phyloP scores from a whole-genome alignment of 495 filamentous ascomycete genomes.

The Talaromyces liani region DNA sequence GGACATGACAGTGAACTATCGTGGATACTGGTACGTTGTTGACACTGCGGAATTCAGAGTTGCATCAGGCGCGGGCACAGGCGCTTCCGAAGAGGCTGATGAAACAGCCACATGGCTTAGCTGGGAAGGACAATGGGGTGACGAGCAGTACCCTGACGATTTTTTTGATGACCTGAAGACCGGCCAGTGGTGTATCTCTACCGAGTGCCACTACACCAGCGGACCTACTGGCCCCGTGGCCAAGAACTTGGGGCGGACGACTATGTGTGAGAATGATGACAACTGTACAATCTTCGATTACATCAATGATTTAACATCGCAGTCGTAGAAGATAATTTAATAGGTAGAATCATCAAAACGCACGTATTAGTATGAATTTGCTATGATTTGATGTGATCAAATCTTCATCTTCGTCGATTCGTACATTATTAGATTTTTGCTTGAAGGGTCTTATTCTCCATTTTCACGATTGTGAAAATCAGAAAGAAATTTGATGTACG shows the following conservation, averaged over 20 bases:
- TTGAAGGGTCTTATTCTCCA: no score
- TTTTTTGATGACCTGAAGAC: background rate
- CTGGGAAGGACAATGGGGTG: background rate
- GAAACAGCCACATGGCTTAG: background rate
- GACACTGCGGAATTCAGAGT: background rate
- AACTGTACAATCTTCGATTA: background rate
- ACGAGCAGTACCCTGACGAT: background rate
- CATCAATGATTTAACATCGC: background rate
- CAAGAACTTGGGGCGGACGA: background rate
- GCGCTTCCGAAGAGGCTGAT: background rate
- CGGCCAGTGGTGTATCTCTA: background rate
- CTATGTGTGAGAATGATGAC: background rate
- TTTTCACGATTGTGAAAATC: no score
- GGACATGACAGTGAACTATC: conserved; percentile 1
- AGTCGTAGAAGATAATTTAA: background rate
- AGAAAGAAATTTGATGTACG: no score
- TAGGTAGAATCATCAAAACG: background rate
- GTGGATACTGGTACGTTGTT: background rate
- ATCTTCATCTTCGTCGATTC: background rate
- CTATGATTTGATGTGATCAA: background rate
- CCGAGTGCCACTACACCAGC: background rate
- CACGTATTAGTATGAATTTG: background rate
- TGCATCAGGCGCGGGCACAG: background rate
- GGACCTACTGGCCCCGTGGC: conserved; percentile 1
- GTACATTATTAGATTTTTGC: no score